These are phyloP conservation scores for Trichosporon sp. DNA, from an alignment of 1,284 basidiomycete genomes.

Conservation along the genomic window DNA sequence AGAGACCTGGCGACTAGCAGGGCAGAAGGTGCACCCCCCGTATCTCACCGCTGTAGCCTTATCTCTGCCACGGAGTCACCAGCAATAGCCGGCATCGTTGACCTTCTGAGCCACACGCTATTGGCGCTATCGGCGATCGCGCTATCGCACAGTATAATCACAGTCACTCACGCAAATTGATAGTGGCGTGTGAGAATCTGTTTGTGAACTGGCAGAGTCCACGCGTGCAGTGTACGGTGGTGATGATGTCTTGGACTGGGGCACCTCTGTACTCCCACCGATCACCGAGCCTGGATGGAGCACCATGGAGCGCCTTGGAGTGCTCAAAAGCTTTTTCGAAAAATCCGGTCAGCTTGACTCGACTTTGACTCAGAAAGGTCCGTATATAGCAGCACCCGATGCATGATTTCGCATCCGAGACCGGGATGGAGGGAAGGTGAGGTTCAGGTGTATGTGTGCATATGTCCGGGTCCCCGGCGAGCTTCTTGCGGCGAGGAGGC, in stretches of 20 bases:
- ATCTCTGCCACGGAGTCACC: neutral
- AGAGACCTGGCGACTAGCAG: no score
- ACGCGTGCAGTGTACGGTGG: neutral
- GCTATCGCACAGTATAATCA: neutral
- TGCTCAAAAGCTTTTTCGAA: neutral
- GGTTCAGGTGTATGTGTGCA: neutral
- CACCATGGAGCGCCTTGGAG: no score
- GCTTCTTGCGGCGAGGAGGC: neutral
- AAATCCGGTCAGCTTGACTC: neutral
- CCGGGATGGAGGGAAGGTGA: neutral
- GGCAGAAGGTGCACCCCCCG: no score
- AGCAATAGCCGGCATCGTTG: neutral
- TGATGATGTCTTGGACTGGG: no score
- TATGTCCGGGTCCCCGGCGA: neutral
- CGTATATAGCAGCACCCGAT: neutral
- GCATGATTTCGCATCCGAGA: neutral
- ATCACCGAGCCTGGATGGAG: neutral
- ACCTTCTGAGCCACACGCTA: neutral
- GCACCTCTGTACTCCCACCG: neutral
- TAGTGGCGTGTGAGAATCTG: neutral
- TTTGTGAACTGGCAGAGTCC: neutral
- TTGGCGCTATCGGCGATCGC: neutral
- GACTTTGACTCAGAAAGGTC: neutral
- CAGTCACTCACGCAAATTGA: neutral
- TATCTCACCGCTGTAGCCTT: neutral